A percentile compares a stretch with the other conserved stretches of the same genome.
Conservation (phyloP, 2,329 filamentous ascomycete species). For the Dryadomyces sulphureus region DNA sequence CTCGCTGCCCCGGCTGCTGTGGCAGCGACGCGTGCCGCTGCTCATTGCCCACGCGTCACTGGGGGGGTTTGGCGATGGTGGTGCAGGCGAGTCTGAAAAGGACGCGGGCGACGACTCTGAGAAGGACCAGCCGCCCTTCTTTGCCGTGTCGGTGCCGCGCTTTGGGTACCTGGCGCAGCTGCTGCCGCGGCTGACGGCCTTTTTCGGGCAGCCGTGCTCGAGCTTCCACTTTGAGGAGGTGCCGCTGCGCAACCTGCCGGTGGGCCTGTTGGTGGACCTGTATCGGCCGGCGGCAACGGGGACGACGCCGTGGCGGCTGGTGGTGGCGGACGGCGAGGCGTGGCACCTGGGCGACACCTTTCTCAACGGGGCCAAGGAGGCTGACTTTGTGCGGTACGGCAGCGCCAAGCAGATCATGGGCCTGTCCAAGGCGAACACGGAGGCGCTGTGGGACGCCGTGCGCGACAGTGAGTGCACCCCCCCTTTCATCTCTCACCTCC, state of each 20-base stretch:
- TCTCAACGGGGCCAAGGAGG: slow-evolving; percentile 52
- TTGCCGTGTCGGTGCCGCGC: slow-evolving; percentile 39
- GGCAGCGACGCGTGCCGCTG: slow-evolving; percentile 38
- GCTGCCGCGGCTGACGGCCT: slow-evolving; percentile 37
- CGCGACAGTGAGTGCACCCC: slow-evolving; percentile 51
- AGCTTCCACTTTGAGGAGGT: slow-evolving; percentile 44
- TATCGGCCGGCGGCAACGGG: slow-evolving; percentile 19
- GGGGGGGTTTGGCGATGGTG: neutral
- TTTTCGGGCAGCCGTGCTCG: slow-evolving; percentile 38
- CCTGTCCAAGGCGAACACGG: slow-evolving; percentile 70
- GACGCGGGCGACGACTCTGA: slow-evolving; percentile 10
- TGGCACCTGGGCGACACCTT: slow-evolving; percentile 51
- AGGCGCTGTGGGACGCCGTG: slow-evolving; percentile 68
- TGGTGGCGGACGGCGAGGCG: slow-evolving; percentile 36
- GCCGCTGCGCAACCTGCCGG: slow-evolving; percentile 36
- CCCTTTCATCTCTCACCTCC: neutral
- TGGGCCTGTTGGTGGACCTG: slow-evolving; percentile 39
- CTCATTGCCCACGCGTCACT: slow-evolving; percentile 34
- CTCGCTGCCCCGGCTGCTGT: slow-evolving; percentile 31
- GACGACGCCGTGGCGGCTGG: slow-evolving; percentile 37
- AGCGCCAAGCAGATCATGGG: slow-evolving; percentile 85
- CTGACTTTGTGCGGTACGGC: slow-evolving; percentile 77
- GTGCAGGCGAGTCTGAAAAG: slow-evolving; percentile 21
- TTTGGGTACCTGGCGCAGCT: slow-evolving; percentile 45
- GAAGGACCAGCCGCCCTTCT: slow-evolving; percentile 12